Evolutionary conservation across 192 early-diverging fungal species (phyloP), one percentile per base, ranked within the genome.

Genomic region (Rhizoclosmatium globosum): DNA sequence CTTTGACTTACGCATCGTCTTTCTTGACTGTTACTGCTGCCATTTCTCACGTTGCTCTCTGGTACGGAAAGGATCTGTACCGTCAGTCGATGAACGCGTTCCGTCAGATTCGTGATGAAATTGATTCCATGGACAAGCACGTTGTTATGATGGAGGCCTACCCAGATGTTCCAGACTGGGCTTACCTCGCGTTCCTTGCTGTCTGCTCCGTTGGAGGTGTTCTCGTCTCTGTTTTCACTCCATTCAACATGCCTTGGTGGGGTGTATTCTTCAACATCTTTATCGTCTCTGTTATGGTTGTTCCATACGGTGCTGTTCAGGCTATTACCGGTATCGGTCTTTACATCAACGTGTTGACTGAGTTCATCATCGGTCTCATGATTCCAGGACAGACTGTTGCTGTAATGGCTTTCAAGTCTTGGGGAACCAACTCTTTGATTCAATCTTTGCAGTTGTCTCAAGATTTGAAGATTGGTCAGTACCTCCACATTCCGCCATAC

Each of bases 291-390:
- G 68, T 87, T 60, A 91, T 85, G 85, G 77, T 85, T 6, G 48
- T 93, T 9, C 92, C 92, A 38, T 78, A 92, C 44, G 92, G 92
- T 71, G 87, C 91, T 46, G 61, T 92, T 47, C 82, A 84, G n/a
- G 92, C 90, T 41, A 86, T 92, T 71, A 81, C 89, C 47, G 87
- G 87, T 68, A 79, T 84, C 61, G 73, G 79, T 64, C 81, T 85
- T 61, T 83, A 84, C 64, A 77, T 91, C 19, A 90, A 89, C 62
- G 87, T 92, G 44, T 71, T 92, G 21, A 81, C 89, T 11, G 87
- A 92, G 31, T 31, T 31, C 31, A 31, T 31, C 31, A 31, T 31
- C 31, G 31, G 31, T 31, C 31, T 31, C 31, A 31, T 31, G 31
- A 31, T 31, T 31, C 31, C 31, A 31, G 31, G 31, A 31, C 31